Conservation (phyloP, 2,329 filamentous ascomycete genomes). For the Paecilomyces niveus region DNA sequence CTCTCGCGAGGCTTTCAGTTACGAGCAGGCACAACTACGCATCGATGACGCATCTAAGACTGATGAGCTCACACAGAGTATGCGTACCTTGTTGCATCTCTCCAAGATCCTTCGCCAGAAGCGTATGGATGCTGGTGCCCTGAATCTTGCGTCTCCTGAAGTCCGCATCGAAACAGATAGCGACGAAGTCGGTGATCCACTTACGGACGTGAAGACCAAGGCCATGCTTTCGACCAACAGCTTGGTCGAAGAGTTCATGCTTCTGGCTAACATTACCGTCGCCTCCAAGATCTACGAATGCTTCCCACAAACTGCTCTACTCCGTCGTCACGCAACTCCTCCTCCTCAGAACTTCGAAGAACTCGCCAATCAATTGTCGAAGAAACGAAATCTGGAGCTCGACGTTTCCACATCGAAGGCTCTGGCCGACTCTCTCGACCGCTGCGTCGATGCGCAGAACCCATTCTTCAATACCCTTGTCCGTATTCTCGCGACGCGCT, state of each 20-base stretch:
- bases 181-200: slow-evolving; percentile 90
- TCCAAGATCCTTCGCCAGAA: slow-evolving; percentile 92
- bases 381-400: slow-evolving; percentile 75
- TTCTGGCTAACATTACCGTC: slow-evolving; percentile 94
- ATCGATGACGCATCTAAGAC: slow-evolving; percentile 85
- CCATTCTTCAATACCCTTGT: slow-evolving; percentile 98
- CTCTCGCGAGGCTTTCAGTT: slow-evolving; percentile 93
- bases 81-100: slow-evolving; percentile 77
- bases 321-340: slow-evolving; percentile 84
- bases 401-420: slow-evolving; percentile 81
- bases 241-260: slow-evolving; percentile 97
- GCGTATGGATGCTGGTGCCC: slow-evolving; percentile 88
- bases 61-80: slow-evolving; percentile 83
- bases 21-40: slow-evolving; percentile 88
- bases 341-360: slow-evolving; percentile 97
- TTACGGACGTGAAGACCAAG: slow-evolving; percentile 88
- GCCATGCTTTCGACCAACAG: slow-evolving; percentile 92
- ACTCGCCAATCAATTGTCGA: slow-evolving; percentile 79
- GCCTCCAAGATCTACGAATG: slow-evolving; percentile 82
- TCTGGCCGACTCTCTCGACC: slow-evolving; percentile 87
- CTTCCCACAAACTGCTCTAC: slow-evolving; percentile 90
- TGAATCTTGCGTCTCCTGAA: slow-evolving; percentile 96
- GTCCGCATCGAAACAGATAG: slow-evolving; percentile 93
- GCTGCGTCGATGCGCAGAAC: slow-evolving; percentile 68
- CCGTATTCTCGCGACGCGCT: slow-evolving; percentile 93